Base-by-base conservation (phyloP, 345 rosid species). In the Limnanthes douglasii region DNA sequence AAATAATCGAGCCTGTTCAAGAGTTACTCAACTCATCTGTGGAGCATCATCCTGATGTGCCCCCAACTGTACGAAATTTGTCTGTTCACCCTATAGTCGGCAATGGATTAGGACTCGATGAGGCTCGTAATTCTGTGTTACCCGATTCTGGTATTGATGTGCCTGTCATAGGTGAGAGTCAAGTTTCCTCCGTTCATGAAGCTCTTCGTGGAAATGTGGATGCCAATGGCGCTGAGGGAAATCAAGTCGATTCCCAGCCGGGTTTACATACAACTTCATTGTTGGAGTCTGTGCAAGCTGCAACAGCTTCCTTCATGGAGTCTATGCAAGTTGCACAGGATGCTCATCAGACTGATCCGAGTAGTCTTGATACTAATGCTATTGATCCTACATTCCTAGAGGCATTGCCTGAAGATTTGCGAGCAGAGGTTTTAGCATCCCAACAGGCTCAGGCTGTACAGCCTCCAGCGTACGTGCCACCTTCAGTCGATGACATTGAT, bases 311-410 rank as follows among this genome's bases (percentile, higher is more conserved):
- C 31, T 48, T 13, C 11, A 31, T 43, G n/a, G 19, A 30, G 14
- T 43, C 30, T 31, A 39, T 45, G 6, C 33, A 42, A 39, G 70
- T 46, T 54, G 48, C 66, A 46, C 67, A 39, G 46, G 86, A 68
- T 57, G 66, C 69, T 59, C 46, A 34, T 52, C 74, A 49, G 46
- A 52, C 70, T 43, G 90, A 68, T 15, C 56, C 49, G 29, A 86
- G 65, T 37, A 59, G 60, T 51, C 53, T 84, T 46, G 70, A 63
- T 50, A 62, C 76, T 31, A 77, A 68, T 65, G 67, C 84, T 35
- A 88, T 88, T 44, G 97, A 88, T 60, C 97, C 97, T 43, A 83
- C 97, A 27, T 88, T 88, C 65, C 54, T 88, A 56, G 95, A 88
- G 59, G 97, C 97, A 2, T 57, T 88, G 34, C 97, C 97, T 40